Conservation (phyloP, 2,329 filamentous ascomycete genomes). For the Verticillium klebahnii region DNA sequence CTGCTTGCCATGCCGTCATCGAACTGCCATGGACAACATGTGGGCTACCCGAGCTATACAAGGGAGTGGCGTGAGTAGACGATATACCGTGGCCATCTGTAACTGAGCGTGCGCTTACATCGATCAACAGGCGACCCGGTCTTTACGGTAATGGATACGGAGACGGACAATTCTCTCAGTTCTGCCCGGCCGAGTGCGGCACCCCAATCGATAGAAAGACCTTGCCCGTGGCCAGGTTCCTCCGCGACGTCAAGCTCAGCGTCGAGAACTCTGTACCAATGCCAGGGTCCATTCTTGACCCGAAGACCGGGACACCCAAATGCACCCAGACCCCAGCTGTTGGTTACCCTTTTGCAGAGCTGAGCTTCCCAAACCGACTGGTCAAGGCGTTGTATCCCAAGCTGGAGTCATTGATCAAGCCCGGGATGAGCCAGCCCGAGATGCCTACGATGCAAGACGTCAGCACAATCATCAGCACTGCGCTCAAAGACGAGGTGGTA, state of each 20-base stretch:
- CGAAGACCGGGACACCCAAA: constrained; percentile 45
- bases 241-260: constrained; percentile 47
- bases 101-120: not conserved
- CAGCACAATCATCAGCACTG: constrained; percentile 42
- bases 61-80: constrained; percentile 20
- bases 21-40: constrained; percentile 58
- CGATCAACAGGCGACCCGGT: constrained; percentile 13
- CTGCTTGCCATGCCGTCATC: constrained; percentile 39
- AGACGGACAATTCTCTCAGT: constrained; percentile 46
- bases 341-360: constrained; percentile 20
- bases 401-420: constrained; percentile 34
- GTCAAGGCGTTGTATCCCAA: constrained; percentile 41
- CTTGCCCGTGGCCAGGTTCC: constrained; percentile 59
- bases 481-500: constrained; percentile 29
- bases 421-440: constrained; percentile 11
- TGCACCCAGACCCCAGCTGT: constrained; percentile 13
- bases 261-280: constrained; percentile 47
- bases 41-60: constrained; percentile 17
- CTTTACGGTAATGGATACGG: constrained; percentile 54
- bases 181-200: constrained; percentile 46
- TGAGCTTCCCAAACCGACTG: constrained; percentile 54
- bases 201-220: constrained; percentile 48
- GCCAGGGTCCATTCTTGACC: constrained; percentile 62
- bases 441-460: constrained; percentile 45
- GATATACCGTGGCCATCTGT: not conserved